Conservation (phyloP, 345 rosid genomes). For the Theobroma cacao region DNA sequence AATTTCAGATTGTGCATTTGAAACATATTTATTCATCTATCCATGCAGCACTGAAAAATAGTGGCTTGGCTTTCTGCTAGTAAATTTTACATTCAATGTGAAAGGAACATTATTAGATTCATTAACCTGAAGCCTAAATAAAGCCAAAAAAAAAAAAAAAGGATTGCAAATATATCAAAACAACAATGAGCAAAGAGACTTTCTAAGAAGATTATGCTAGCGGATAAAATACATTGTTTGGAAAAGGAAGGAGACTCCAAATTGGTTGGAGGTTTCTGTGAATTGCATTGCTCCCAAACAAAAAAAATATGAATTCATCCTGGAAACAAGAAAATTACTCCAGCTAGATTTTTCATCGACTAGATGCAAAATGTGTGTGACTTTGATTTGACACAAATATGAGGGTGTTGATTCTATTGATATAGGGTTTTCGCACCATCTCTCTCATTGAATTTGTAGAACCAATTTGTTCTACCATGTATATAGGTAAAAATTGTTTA, state of each 20-base stretch:
- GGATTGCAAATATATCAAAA: neutral
- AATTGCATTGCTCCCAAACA: neutral
- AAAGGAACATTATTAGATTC: neutral
- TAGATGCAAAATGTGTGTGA: too few species aligned
- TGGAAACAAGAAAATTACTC: too few species aligned
- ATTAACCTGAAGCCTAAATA: neutral
- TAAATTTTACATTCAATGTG: neutral
- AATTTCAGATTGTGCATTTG: neutral
- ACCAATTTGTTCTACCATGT: neutral
- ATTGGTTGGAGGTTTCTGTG: neutral
- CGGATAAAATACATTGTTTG: neutral
- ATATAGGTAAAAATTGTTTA: too few species aligned
- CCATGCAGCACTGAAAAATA: neutral
- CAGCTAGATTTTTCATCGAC: too few species aligned
- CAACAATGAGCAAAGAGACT: neutral
- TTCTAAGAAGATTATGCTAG: neutral
- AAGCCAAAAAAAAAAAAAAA: neutral
- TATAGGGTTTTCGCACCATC: neutral
- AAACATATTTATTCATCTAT: neutral
- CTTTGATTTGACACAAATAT: too few species aligned
- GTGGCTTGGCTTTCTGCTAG: neutral
- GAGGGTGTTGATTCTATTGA: neutral
- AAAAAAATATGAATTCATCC: too few species aligned
- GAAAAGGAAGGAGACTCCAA: neutral
- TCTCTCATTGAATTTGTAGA: neutral